Evolutionary conservation across 1,284 basidiomycete species (phyloP), one percentile per base, ranked within the genome.

Genomic region (Fomitopsis pinicola): DNA sequence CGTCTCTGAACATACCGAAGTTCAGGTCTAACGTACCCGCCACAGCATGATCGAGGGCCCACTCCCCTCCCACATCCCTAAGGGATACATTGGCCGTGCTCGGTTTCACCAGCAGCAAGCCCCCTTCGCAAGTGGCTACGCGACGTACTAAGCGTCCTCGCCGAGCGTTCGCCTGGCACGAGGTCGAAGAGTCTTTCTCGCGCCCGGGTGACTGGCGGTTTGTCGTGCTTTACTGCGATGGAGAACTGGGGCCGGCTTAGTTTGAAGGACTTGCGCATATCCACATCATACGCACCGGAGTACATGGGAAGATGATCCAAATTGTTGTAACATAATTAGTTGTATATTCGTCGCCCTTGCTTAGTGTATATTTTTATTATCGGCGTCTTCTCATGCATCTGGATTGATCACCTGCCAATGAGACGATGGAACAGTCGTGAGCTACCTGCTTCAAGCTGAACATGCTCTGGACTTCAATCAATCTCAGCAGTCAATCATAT

Each of bases 161-260:
- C 36, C 52, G 15, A 15, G 5, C 52, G 9, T 17, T 33, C 52
- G 14, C 35, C 35, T 42, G 17, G 38, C 55, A 33, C 42, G 44
- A 17, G 3, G 40, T 36, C 9, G 56, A 36, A 19, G 56, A 58
- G 26, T 17, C 44, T 22, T 58, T 38, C 42, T 36, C 33, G 33
- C 33, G 56, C 42, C 56, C 56, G 19, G 45, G 35, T 8, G 44
- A 58, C 17, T 58, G 56, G 56, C 44, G 56, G 28, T 58, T 58
- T 42, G 30, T 58, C 44, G 56, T 58, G 56, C 22, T 58, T 30
- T 58, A 58, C 38, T 45, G 56, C 42, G 33, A 45, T 45, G 56
- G 56, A 6, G 56, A 58, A 30, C 9, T 58, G 26, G 56, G 56
- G 42, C 56, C 56, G 3, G 42, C 38, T 3, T 56, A 56, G 36